Evolutionary conservation across 352 stramenopile genomes (phyloP), one percentile per base, ranked within the genome.

Genomic region (Phytophthora fragariaefolia): DNA sequence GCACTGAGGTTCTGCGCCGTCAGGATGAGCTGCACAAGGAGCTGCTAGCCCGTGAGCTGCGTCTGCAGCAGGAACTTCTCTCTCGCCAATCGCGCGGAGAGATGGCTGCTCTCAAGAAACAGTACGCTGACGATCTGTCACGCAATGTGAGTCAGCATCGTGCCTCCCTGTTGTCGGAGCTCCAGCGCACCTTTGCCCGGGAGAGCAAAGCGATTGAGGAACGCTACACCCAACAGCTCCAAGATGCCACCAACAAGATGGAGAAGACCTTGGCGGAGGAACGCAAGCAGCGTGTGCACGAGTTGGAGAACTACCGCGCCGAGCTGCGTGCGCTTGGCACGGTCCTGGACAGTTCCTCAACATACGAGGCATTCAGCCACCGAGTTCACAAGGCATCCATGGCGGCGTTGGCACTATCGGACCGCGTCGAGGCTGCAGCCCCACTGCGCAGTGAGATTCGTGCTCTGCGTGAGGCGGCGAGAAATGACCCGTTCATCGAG

Each of bases 311-410:
- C 24, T 91, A 91, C 64, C 84, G 82, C 23, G 78, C 79, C 15
- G 69, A 93, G 64, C 60, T 93, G 18, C 80, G 76, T 23, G 86
- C 86, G 1, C 63, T 95, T 40, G 88, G 90, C 56, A 71, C 76
- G 3, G 74, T 95, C 26, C 60, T 95, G 32, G 82, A 92, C 55
- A 83, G 75, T 54, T 91, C 83, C 10, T 93, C 80, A 32, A 90
- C 84, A 40, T 93, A 95, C 69, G 83, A 95, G 60, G 80, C 85
- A 17, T 92, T 95, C 63, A 95, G 85, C 72, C 85, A 93, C 74
- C 82, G 91, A 46, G 82, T 93, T 6, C 87, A 95, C 80, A 91
- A 93, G 71, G 79, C 84, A 10, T 95, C 85, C 30, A 85, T 95
- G 60, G 87, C 87, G 0, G 87, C 85, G 22, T 43, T 95, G 17